Evolutionary conservation across 106 monocot species (phyloP).

Genomic region (Triglochin maritima): DNA sequence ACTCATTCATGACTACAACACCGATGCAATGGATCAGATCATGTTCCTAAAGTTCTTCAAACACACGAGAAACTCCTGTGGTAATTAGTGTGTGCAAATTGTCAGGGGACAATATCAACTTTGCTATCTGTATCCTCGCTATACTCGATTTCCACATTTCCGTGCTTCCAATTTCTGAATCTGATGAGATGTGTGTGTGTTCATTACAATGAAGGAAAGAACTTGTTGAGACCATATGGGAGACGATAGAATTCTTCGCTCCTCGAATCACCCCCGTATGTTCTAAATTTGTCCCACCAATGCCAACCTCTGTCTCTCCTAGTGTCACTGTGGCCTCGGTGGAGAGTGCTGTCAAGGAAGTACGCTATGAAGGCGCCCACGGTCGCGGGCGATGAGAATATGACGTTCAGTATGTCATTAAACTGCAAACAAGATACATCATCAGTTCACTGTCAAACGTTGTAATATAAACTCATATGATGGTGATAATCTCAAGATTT

Average conservation of each 20-base stretch:
- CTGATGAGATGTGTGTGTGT: background rate
- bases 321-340: constrained; percentile 11
- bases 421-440: constrained; percentile 40
- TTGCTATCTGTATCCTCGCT: too few relatives aligned
- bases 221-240: constrained; percentile 80
- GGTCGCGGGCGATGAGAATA: constrained; percentile 65
- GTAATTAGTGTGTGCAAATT: too few relatives aligned
- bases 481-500: background rate
- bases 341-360: constrained; percentile 51
- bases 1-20: too few relatives aligned
- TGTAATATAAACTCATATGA: background rate
- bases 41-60: too few relatives aligned
- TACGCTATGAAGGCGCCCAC: constrained; percentile 64
- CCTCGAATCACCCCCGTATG: constrained; percentile 41
- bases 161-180: background rate
- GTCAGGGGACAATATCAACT: too few relatives aligned
- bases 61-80: too few relatives aligned
- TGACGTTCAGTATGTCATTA: constrained; percentile 71
- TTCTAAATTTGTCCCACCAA: constrained; percentile 82
- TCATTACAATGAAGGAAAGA: constrained; percentile 51
- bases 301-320: constrained; percentile 72
- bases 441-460: background rate
- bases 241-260: constrained; percentile 83
- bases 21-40: too few relatives aligned
- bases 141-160: too few relatives aligned